phyloP scores from a whole-genome alignment of 305 asterid genomes.

The Fraxinus nigra region DNA sequence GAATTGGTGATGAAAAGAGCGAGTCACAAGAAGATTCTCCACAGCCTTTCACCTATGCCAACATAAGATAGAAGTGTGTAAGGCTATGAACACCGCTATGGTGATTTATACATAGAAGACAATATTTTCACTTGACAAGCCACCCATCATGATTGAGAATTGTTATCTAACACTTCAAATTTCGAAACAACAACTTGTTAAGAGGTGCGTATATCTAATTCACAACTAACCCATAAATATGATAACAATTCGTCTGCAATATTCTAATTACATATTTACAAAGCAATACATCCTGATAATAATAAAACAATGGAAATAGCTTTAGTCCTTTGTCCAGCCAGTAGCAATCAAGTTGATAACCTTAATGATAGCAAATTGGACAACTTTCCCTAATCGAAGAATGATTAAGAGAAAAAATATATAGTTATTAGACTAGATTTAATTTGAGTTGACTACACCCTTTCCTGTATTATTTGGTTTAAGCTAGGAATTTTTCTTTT shows the following conservation, averaged over 20 bases:
- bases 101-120: constrained; percentile 13
- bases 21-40: constrained; percentile 90
- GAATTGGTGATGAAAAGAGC: constrained; percentile 82
- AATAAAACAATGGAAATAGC: not conserved
- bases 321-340: not conserved
- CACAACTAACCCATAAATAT: not conserved
- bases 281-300: not conserved
- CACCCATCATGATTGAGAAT: constrained; percentile 2
- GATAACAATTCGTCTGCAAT: not conserved
- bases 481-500: not conserved
- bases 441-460: not conserved
- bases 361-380: not conserved
- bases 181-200: not conserved
- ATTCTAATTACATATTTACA: not conserved
- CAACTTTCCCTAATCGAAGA: not conserved
- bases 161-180: constrained; percentile 4
- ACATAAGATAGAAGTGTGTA: constrained; percentile 19
- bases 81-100: constrained; percentile 8
- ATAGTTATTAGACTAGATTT: not conserved
- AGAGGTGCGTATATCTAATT: not conserved
- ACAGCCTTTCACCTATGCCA: constrained; percentile 79
- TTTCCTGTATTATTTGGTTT: not conserved
- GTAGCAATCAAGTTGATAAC: not conserved
- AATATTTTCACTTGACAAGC: constrained; percentile 10
- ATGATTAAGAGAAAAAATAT: not conserved